Evolutionary conservation across 768 basidiomycete species (phyloP), one percentile per base, ranked within the genome.

Genomic region (Tulasnella sp.): DNA sequence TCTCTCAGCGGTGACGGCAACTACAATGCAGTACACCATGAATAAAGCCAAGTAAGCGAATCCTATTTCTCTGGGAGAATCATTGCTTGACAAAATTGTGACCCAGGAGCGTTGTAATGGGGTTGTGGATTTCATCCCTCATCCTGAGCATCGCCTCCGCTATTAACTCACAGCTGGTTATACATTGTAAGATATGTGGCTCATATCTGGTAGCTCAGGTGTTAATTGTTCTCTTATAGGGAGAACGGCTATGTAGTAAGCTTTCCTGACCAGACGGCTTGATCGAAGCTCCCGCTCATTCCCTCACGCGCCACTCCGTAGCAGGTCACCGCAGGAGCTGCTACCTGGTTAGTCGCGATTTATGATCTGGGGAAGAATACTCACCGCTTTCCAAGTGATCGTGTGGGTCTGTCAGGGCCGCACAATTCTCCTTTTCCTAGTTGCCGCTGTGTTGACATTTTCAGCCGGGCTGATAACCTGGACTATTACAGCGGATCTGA

Each of bases 161-260:
- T 23, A 80, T 80, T 39, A 80, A 79, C 42, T 80, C 79, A 32
- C 79, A 79, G 35, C 39, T 80, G 37, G 71, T 57, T 15, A 80
- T 48, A 4, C 78, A 80, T 40, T 80, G 77, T 74, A 23, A 51
- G 74, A 20, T 26, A 35, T 3, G 3, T 1, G 3, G 20, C 15
- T 1, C 15, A n/a, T 1, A 29, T 61, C 11, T 29, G 11, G 20
- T 0, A 26, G 11, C 15, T 13, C 13, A 16, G 20, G 1, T 20
- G 6, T 32, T 29, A 32, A 18, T 15, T 16, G 6, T 29, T 32
- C 35, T 23, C 55, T 74, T 48, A 46, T 37, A 74, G 74, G 78
- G 79, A 55, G 76, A 23, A 48, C 79, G 1, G 79, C 79, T 13
- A 80, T 79, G 71, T 80, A 80, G 77, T 78, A 26, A 74, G 77